Conservation (phyloP, 1,284 basidiomycete species). For the Entoloma clypeatum region DNA sequence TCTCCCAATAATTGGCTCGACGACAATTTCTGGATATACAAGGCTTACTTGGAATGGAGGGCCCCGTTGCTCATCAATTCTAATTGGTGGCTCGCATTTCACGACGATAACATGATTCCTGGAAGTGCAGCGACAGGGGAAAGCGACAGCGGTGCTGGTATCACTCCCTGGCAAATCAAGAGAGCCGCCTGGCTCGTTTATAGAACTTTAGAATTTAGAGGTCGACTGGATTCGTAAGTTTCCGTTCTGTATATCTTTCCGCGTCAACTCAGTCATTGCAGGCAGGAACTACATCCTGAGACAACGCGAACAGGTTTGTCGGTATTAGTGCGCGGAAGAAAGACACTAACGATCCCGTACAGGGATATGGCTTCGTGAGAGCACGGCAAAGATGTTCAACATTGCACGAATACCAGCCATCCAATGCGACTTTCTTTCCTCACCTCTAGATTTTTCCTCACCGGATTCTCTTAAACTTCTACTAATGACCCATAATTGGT, state of each 20-base stretch:
- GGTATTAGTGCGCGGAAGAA: slow-evolving; percentile 4
- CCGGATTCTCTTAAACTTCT: slow-evolving; percentile 61
- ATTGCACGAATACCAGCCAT: slow-evolving; percentile 68
- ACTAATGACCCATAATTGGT: slow-evolving; percentile 77
- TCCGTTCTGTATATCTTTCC: slow-evolving; percentile 7
- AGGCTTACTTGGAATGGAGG: slow-evolving; percentile 90
- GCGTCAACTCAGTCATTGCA: slow-evolving; percentile 21
- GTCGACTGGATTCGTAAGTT: slow-evolving; percentile 58
- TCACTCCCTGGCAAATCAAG: slow-evolving; percentile 82
- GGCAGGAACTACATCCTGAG: slow-evolving; percentile 53
- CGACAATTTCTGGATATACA: slow-evolving; percentile 91
- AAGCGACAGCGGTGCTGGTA: slow-evolving; percentile 41
- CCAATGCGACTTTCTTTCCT: slow-evolving; percentile 61
- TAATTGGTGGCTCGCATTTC: slow-evolving; percentile 96
- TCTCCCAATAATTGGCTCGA: slow-evolving; percentile 95
- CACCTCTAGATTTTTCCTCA: slow-evolving; percentile 39
- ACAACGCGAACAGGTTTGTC: slow-evolving; percentile 52
- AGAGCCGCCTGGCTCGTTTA: slow-evolving; percentile 82
- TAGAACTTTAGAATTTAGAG: slow-evolving; percentile 79
- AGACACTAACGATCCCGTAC: slow-evolving; percentile 3
- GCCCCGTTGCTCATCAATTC: slow-evolving; percentile 87
- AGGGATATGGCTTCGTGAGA: slow-evolving; percentile 66
- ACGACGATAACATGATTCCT: slow-evolving; percentile 57
- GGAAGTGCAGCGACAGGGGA: slow-evolving; percentile 37
- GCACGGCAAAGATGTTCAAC: slow-evolving; percentile 69